phyloP scores from a whole-genome alignment of 1,139 yeast genomes.

The Sugiyamaella grinbergsii region DNA sequence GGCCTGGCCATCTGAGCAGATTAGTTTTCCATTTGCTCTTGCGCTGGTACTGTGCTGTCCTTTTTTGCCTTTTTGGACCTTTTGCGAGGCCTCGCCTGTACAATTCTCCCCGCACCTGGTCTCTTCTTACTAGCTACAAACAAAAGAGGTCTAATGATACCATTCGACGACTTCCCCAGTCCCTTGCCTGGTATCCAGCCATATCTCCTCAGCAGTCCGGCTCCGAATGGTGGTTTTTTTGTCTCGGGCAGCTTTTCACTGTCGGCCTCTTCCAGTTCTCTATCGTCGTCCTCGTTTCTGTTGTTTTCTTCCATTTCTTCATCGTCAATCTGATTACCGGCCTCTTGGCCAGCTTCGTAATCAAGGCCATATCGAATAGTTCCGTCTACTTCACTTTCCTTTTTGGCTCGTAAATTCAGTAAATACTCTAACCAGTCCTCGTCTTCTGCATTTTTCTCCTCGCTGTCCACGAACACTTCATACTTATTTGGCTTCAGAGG shows the following conservation, averaged over 20 bases:
- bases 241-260: slow-evolving; percentile 17
- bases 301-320: slow-evolving; percentile 22
- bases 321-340: slow-evolving; percentile 20
- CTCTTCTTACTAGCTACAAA: slow-evolving; percentile 23
- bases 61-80: slow-evolving; percentile 3
- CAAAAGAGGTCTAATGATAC: slow-evolving; percentile 32
- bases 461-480: slow-evolving; percentile 24
- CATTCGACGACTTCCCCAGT: slow-evolving; percentile 23
- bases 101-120: slow-evolving; percentile 30
- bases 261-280: slow-evolving; percentile 16
- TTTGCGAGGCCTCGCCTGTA: slow-evolving; percentile 23
- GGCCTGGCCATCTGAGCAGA: too few relatives aligned
- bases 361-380: slow-evolving; percentile 13
- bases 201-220: slow-evolving; percentile 30
- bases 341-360: slow-evolving; percentile 26
- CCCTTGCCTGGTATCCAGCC: slow-evolving; percentile 33
- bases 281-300: slow-evolving; percentile 4
- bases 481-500: slow-evolving; percentile 26
- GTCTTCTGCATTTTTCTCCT: slow-evolving; percentile 25
- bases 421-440: slow-evolving; percentile 32
- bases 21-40: neutral
- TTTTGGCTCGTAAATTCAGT: slow-evolving; percentile 27
- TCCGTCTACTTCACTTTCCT: slow-evolving; percentile 15
- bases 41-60: neutral
- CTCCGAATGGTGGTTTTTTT: slow-evolving; percentile 15